These are phyloP conservation scores for Nitzschia sp. DNA, from an alignment of 108 stramenopile genomes.

Conservation along the genomic window DNA sequence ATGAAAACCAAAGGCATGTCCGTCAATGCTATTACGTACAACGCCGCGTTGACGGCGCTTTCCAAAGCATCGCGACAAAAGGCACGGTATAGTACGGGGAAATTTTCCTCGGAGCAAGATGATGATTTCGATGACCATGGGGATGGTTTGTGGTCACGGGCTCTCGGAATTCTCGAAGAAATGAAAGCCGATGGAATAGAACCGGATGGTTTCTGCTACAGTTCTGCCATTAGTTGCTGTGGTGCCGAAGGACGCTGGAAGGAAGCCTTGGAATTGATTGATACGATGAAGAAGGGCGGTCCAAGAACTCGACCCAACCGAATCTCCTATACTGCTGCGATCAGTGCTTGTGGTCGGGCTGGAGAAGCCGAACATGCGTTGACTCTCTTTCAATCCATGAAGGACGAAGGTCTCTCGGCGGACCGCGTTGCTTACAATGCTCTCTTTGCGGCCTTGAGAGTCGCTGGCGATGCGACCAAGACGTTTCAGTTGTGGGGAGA, in stretches of 20 bases:
- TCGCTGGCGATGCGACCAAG: constrained; percentile 48
- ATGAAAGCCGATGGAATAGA: constrained; percentile 67
- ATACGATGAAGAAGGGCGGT: constrained; percentile 62
- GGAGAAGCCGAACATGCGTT: constrained; percentile 67
- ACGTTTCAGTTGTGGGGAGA: constrained; percentile 68
- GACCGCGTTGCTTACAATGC: constrained; percentile 83
- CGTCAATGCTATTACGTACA: constrained; percentile 80
- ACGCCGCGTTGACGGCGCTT: constrained; percentile 69
- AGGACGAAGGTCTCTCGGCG: constrained; percentile 48
- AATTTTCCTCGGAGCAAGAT: neutral
- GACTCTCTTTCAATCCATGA: constrained; percentile 72
- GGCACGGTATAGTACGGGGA: neutral
- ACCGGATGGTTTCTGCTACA: constrained; percentile 75
- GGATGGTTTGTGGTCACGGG: constrained; percentile 51
- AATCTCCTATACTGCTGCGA: constrained; percentile 73
- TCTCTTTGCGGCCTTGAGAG: constrained; percentile 67
- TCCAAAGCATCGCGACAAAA: constrained; percentile 45
- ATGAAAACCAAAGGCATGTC: constrained; percentile 61
- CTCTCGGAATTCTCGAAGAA: constrained; percentile 51
- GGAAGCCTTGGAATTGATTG: constrained; percentile 70
- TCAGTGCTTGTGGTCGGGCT: constrained; percentile 57
- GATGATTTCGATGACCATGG: neutral
- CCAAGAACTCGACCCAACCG: constrained; percentile 59
- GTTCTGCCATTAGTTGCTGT: constrained; percentile 77
- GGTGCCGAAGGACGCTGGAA: constrained; percentile 78